These are phyloP conservation scores for Populus tremula DNA, from an alignment of 345 rosid species.

Conservation along the genomic window DNA sequence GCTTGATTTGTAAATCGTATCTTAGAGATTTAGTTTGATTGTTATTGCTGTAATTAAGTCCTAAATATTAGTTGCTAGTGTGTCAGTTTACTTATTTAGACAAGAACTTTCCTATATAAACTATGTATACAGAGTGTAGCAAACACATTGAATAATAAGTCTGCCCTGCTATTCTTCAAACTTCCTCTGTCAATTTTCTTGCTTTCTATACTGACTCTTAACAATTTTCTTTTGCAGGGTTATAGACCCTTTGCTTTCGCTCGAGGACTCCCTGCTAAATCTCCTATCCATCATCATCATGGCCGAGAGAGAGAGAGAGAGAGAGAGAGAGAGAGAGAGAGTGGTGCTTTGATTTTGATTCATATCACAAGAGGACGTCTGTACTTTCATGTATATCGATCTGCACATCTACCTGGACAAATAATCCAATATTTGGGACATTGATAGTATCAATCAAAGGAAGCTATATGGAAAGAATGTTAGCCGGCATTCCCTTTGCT, in stretches of 20 bases:
- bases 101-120: too few species aligned
- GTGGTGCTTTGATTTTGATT: not conserved
- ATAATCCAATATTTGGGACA: not conserved
- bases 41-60: too few species aligned
- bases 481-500: not conserved
- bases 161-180: too few species aligned
- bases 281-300: constrained; percentile 30
- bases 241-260: constrained; percentile 19
- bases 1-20: too few species aligned
- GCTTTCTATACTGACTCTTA: constrained; percentile 15
- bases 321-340: too few species aligned
- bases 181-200: too few species aligned
- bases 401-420: not conserved
- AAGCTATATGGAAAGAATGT: not conserved
- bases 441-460: not conserved
- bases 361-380: not conserved
- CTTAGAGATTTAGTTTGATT: too few species aligned
- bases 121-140: too few species aligned
- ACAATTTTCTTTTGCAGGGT: constrained; percentile 30
- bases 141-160: too few species aligned
- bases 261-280: constrained; percentile 21
- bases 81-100: too few species aligned
- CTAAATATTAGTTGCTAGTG: too few species aligned
- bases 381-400: not conserved
- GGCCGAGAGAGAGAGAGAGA: not conserved